Percentiles rank a stretch among this genome's conserved stretches.
Conservation (phyloP, 306 rosid genomes). For the Gastrolobium villosum region DNA sequence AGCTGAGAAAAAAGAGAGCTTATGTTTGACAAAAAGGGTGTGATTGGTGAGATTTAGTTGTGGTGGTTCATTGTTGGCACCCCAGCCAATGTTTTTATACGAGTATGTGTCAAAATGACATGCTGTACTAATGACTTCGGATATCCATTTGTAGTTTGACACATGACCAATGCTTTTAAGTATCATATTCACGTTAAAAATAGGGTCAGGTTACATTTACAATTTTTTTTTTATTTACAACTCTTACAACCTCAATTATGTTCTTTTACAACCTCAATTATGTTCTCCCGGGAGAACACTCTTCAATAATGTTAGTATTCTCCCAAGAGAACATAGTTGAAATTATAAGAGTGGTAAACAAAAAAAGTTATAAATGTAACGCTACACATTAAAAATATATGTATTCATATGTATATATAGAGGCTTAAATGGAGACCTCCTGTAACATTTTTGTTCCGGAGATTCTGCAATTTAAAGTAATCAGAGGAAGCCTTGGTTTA, state of each 20-base stretch:
- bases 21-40: constrained; percentile 49
- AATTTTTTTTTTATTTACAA: too few relatives aligned
- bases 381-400: not conserved
- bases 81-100: constrained; percentile 40
- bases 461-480: constrained; percentile 31
- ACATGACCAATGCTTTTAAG: not conserved
- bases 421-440: not conserved
- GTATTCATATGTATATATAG: not conserved
- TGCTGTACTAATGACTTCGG: not conserved
- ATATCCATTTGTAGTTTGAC: constrained; percentile 22
- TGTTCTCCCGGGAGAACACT: too few relatives aligned
- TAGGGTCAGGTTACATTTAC: too few relatives aligned
- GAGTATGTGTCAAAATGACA: constrained; percentile 26
- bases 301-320: too few relatives aligned
- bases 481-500: constrained; percentile 7
- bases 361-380: too few relatives aligned
- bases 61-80: constrained; percentile 67
- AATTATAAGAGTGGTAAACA: too few relatives aligned
- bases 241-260: too few relatives aligned
- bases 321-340: too few relatives aligned
- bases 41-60: constrained; percentile 62
- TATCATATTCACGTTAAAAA: constrained; percentile 27
- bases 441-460: constrained; percentile 27
- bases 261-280: too few relatives aligned
- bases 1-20: constrained; percentile 25